These are phyloP conservation scores for Colletotrichum abscissum DNA, from an alignment of 2,329 filamentous ascomycete species.

Conservation along the genomic window DNA sequence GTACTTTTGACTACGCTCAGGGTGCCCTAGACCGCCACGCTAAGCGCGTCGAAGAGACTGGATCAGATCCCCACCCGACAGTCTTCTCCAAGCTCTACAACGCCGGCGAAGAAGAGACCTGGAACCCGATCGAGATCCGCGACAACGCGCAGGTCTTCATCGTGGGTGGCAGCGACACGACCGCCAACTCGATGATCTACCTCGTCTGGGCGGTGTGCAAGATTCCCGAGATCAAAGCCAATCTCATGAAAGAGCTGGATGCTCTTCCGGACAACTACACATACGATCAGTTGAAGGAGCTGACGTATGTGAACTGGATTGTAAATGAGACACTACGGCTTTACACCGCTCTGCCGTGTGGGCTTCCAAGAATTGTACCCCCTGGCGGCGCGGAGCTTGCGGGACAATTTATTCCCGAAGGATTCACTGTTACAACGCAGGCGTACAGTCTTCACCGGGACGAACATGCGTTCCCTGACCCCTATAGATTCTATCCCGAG, in stretches of 20 bases:
- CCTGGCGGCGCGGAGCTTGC: conserved; percentile 50
- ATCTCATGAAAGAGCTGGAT: conserved; percentile 49
- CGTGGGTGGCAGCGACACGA: conserved; percentile 64
- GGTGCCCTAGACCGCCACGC: conserved; percentile 23
- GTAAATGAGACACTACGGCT: conserved; percentile 59
- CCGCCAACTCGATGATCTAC: conserved; percentile 61
- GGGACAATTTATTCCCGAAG: conserved; percentile 53
- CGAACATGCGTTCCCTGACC: conserved; percentile 52
- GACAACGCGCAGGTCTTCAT: conserved; percentile 50
- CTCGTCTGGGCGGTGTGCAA: conserved; percentile 53
- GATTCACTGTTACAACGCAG: conserved; percentile 54
- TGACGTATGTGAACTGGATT: conserved; percentile 55
- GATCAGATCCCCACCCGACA: conserved; percentile 11
- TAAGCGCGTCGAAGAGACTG: conserved; percentile 14
- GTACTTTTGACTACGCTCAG: conserved; percentile 26
- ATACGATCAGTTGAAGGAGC: conserved; percentile 46
- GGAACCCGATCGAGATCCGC: conserved; percentile 27
- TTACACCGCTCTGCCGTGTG: conserved; percentile 52
- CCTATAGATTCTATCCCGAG: conserved; percentile 40
- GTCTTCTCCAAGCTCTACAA: conserved; percentile 30
- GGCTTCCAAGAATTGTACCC: conserved; percentile 54
- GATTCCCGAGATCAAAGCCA: conserved; percentile 43
- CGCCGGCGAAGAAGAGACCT: conserved; percentile 18
- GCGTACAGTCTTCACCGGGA: conserved; percentile 60
- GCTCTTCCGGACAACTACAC: conserved; percentile 38